Conservation (phyloP, 2,329 filamentous ascomycete species). For the Diaporthe destruens region DNA sequence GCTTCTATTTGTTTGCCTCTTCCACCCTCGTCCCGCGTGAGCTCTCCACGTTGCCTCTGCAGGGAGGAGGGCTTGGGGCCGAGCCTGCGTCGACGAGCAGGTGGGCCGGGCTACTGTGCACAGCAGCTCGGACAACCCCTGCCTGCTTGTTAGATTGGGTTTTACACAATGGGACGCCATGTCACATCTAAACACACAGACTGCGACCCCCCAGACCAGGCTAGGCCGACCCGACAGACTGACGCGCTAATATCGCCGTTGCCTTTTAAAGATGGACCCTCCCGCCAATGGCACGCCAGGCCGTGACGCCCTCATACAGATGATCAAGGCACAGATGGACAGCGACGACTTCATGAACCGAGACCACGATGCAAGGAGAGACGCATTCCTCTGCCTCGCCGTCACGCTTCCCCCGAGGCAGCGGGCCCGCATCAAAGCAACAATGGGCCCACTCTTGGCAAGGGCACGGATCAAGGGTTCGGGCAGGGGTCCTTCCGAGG, state of each 20-base stretch:
- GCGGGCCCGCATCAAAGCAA: slow-evolving; percentile 34
- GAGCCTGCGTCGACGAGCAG: slow-evolving; percentile 4
- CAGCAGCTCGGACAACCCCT: slow-evolving; percentile 11
- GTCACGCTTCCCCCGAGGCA: slow-evolving; percentile 39
- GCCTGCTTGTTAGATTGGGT: slow-evolving; percentile 26
- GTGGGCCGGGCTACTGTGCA: slow-evolving; percentile 7
- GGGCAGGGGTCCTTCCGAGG: slow-evolving; percentile 36
- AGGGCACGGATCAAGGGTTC: slow-evolving; percentile 38
- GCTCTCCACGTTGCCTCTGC: slow-evolving; percentile 25
- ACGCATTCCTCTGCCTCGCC: slow-evolving; percentile 42
- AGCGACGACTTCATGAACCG: slow-evolving; percentile 23
- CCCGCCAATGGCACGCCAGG: slow-evolving; percentile 33
- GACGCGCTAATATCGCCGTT: slow-evolving; percentile 26
- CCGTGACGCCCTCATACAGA: slow-evolving; percentile 36
- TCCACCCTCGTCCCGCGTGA: neutral
- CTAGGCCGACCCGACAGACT: slow-evolving; percentile 24
- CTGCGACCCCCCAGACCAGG: slow-evolving; percentile 20
- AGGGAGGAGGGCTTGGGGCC: slow-evolving; percentile 6
- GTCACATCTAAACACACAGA: slow-evolving; percentile 30
- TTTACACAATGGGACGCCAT: slow-evolving; percentile 26
- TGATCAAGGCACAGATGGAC: slow-evolving; percentile 40
- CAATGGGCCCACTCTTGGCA: slow-evolving; percentile 36
- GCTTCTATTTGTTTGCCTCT: no score
- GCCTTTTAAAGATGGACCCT: slow-evolving; percentile 40
- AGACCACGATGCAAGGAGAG: slow-evolving; percentile 38